Conservation (phyloP, 116 monocot genomes). For the Phalaenopsis hybrid region DNA sequence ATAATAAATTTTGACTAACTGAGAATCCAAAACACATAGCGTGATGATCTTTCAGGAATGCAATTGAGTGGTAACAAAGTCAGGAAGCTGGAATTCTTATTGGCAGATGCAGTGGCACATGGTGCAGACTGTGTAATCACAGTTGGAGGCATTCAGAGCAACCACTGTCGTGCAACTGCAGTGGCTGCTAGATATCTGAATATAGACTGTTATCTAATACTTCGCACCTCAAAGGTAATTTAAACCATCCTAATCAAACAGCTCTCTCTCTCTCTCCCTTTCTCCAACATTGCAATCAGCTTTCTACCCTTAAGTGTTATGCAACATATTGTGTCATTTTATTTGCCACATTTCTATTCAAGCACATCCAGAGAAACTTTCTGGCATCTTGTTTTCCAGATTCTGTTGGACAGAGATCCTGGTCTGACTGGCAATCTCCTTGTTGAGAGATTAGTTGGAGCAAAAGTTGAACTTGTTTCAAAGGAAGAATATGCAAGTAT, state of each 20-base stretch:
- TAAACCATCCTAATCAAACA: not conserved
- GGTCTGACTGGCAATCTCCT: conserved; percentile 91
- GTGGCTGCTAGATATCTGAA: conserved; percentile 95
- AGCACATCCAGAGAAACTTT: not conserved
- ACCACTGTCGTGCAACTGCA: conserved; percentile 95
- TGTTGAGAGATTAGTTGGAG: conserved; percentile 89
- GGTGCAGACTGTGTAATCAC: conserved; percentile 92
- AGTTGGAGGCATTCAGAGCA: conserved; percentile 96
- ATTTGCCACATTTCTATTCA: not conserved
- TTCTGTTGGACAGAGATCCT: conserved; percentile 75
- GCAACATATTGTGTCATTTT: not conserved
- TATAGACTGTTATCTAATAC: conserved; percentile 84
- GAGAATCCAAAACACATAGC: conserved; percentile 30
- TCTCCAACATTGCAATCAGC: not conserved
- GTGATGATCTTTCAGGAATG: conserved; percentile 98
- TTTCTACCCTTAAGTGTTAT: not conserved
- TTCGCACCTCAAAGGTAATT: conserved; percentile 86
- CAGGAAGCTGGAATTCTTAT: conserved; percentile 84
- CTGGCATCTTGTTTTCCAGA: conserved; percentile 26
- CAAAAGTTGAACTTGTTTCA: conserved; percentile 88
- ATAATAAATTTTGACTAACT: conserved; percentile 6
- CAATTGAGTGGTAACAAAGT: conserved; percentile 98
- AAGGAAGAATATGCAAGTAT: conserved; percentile 93
- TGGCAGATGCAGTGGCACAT: conserved; percentile 78
- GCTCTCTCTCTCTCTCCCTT: not conserved